phyloP scores from a whole-genome alignment of 805 yeast species.

The Candida krabiensis region DNA sequence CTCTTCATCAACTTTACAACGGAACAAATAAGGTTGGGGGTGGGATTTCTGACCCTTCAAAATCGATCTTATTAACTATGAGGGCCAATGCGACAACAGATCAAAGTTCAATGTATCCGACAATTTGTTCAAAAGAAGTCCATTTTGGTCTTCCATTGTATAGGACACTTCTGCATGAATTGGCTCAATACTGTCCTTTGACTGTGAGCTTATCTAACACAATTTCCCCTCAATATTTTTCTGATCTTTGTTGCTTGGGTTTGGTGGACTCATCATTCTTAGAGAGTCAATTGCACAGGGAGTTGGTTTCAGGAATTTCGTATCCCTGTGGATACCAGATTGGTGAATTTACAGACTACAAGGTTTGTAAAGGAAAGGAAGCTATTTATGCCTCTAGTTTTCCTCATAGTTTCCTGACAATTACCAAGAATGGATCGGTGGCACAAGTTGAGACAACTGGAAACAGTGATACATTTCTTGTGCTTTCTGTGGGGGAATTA shows the following conservation, averaged over 20 bases:
- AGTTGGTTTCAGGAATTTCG: conserved; percentile 49
- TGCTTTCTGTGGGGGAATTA: conserved; percentile 31
- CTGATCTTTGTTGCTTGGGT: conserved; percentile 47
- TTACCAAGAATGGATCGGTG: conserved; percentile 48
- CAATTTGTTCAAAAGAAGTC: conserved; percentile 27
- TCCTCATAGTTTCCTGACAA: conserved; percentile 48
- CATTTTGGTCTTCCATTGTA: conserved; percentile 41
- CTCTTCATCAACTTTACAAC: conserved; percentile 5
- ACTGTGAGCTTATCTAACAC: conserved; percentile 48
- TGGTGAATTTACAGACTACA: conserved; percentile 14
- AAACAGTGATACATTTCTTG: conserved; percentile 48
- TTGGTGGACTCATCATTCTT: conserved; percentile 42
- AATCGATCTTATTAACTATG: conserved; percentile 33
- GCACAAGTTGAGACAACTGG: conserved; percentile 52
- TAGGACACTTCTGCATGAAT: conserved; percentile 38
- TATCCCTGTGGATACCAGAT: conserved; percentile 48
- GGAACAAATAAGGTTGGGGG: conserved; percentile 8
- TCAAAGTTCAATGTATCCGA: conserved; percentile 19
- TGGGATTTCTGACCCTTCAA: conserved; percentile 6
- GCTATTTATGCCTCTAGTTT: conserved; percentile 44
- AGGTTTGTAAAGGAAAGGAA: conserved; percentile 40
- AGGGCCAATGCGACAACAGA: conserved; percentile 38
- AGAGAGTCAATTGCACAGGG: conserved; percentile 53
- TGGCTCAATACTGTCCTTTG: conserved; percentile 44
- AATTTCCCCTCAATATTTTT: conserved; percentile 49